phyloP scores from a whole-genome alignment of 805 yeast genomes.

The Schizosaccharomyces osmophilus region DNA sequence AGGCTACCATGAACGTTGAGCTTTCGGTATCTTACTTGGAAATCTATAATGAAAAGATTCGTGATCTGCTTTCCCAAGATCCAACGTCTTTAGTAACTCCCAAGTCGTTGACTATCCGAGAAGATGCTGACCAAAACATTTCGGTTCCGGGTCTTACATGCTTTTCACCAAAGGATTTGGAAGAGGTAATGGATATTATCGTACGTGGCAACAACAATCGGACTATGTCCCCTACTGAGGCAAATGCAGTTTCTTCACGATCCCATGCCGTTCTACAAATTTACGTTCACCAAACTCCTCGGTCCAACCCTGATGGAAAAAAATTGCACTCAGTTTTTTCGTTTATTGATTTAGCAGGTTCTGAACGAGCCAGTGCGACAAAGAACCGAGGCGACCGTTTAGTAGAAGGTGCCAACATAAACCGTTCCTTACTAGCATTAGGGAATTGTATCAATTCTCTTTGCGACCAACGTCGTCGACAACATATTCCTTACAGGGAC shows the following conservation, averaged over 20 bases:
- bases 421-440: constrained; percentile 62
- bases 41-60: constrained; percentile 72
- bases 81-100: neutral
- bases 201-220: constrained; percentile 26
- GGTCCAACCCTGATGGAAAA: constrained; percentile 32
- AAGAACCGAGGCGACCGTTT: constrained; percentile 59
- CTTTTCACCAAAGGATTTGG: constrained; percentile 25
- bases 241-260: constrained; percentile 72
- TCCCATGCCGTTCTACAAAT: constrained; percentile 86
- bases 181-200: constrained; percentile 20
- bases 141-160: constrained; percentile 30
- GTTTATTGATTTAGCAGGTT: constrained; percentile 81
- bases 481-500: constrained; percentile 76
- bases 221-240: constrained; percentile 70
- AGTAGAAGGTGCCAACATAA: constrained; percentile 79
- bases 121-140: constrained; percentile 29
- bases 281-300: constrained; percentile 32
- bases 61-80: constrained; percentile 34
- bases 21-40: constrained; percentile 35
- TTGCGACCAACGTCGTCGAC: constrained; percentile 40
- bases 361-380: constrained; percentile 82
- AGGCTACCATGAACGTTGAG: constrained; percentile 15
- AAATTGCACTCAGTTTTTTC: constrained; percentile 61
- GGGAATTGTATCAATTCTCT: constrained; percentile 88
- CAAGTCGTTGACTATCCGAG: constrained; percentile 25